Base-by-base conservation (phyloP, 176 grass and related monocot genomes). In the Carex kokanica region DNA sequence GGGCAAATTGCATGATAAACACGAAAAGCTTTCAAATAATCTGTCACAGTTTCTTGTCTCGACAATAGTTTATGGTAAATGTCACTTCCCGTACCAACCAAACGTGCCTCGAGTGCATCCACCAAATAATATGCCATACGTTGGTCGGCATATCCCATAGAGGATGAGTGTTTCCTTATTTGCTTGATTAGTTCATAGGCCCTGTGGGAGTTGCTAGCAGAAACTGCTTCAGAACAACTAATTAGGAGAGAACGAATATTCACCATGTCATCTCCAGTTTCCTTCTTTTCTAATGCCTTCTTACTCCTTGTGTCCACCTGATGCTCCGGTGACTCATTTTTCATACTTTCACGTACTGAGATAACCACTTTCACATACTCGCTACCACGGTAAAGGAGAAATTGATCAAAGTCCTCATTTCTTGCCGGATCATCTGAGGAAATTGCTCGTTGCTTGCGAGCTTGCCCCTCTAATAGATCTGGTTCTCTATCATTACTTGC, bases 101-200 rank as follows among this genome's bases (percentile, higher is more conserved):
- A 85, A n/a, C 86, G 90, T n/a, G 90, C 93, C 82, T 94, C 88
- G 3, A 94, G 90, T 60, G 56, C 84, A 57, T 90, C 74, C 5
- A 77, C 93, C 17, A 94, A 88, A 45, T 87, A 88, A 81, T 86
- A 31, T 54, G 90, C 93, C 65, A 92, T 60, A 55, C 90, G 89
- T 59, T 92, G 86, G 34, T 31, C 10, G 4, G 0, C 0, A 17
- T 69, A 12, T 69, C 65, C 65, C 3, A 1, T 16, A 4, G 65
- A 27, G 0, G 9, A 38, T 15, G 65, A 69, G 16, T 69, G 65
- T 16, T 69, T 69, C 11, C 65, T 69, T 69, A 69, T 17, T 8
- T 69, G 7, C 4, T 15, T 69, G 21, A 69, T 29, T 15, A 69
- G 34, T 31, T 69, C 10, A 69, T 2, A 21, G 0, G 65, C 65